These are phyloP conservation scores for Zangia roseola DNA, from an alignment of 768 basidiomycete genomes.

Conservation along the genomic window DNA sequence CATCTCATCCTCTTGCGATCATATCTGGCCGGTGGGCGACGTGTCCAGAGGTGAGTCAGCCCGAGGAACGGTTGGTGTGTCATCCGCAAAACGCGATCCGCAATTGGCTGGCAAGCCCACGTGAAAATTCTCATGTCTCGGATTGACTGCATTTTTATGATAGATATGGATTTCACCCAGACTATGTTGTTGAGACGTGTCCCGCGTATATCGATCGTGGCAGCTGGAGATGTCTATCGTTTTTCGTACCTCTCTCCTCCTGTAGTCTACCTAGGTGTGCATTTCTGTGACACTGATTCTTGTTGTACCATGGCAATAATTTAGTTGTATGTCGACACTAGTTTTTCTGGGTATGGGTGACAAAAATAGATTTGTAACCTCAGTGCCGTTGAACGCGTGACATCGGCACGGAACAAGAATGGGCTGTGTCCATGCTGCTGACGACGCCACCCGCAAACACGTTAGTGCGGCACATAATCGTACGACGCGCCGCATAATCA, in stretches of 20 bases:
- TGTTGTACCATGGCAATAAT: slow-evolving; percentile 15
- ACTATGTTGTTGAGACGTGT: slow-evolving; percentile 17
- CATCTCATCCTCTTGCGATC: slow-evolving; percentile 7
- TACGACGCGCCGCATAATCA: too few species aligned
- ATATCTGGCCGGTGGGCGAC: slow-evolving; percentile 3
- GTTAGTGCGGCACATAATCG: too few species aligned
- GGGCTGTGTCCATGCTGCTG: too few species aligned
- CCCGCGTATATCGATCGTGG: slow-evolving; percentile 5
- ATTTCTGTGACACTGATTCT: slow-evolving; percentile 1
- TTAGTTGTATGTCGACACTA: neutral
- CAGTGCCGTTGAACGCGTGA: neutral
- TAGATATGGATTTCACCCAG: slow-evolving; percentile 25
- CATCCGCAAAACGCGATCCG: slow-evolving; percentile 4
- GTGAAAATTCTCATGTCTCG: slow-evolving; percentile 10
- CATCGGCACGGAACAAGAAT: neutral
- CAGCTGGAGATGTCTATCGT: slow-evolving; percentile 11
- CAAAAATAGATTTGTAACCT: neutral
- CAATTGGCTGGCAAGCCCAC: slow-evolving; percentile 6
- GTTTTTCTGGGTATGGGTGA: neutral
- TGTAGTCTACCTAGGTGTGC: slow-evolving; percentile 12
- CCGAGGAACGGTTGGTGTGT: slow-evolving; percentile 2
- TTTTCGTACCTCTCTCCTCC: neutral
- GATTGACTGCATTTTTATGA: slow-evolving; percentile 11
- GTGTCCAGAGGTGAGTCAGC: slow-evolving; percentile 25
- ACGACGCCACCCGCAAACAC: too few species aligned